phyloP scores from a whole-genome alignment of 805 yeast genomes.

The Yarrowia divulgata region DNA sequence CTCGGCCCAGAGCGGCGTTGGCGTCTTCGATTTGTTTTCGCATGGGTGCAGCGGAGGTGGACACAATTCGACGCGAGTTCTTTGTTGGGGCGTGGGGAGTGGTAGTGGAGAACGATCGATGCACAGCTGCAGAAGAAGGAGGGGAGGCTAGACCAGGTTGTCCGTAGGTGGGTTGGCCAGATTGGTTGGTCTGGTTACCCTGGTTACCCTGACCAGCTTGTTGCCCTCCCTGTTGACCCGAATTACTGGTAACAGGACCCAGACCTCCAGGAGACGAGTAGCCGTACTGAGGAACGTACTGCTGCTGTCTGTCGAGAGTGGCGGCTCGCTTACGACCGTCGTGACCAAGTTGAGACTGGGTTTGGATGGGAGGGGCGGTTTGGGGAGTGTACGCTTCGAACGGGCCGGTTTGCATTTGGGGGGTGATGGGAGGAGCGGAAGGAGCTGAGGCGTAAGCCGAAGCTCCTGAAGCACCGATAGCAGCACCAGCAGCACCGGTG shows the following conservation, averaged over 20 bases:
- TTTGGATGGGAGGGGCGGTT: constrained; percentile 28
- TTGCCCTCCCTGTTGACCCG: too few species aligned
- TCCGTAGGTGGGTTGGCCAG: too few species aligned
- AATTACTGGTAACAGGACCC: too few species aligned
- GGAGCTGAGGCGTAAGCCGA: not conserved
- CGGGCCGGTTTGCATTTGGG: constrained; percentile 23
- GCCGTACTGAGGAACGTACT: constrained; percentile 22
- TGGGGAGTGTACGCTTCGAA: constrained; percentile 29
- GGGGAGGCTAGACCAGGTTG: too few species aligned
- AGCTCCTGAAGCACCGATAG: not conserved
- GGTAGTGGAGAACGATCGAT: constrained; percentile 23
- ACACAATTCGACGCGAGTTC: constrained; percentile 32
- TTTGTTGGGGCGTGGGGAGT: constrained; percentile 12
- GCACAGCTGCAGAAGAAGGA: not conserved
- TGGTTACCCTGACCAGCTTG: too few species aligned
- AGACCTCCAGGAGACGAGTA: not conserved
- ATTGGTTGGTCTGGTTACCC: too few species aligned
- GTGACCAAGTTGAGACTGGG: constrained; percentile 13
- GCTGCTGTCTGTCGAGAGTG: constrained; percentile 31
- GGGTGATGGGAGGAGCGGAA: constrained; percentile 9
- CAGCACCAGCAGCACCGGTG: not conserved
- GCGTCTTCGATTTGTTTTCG: constrained; percentile 33
- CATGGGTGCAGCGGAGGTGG: constrained; percentile 30
- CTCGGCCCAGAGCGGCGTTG: constrained; percentile 16
- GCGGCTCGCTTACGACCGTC: constrained; percentile 38